phyloP scores from a whole-genome alignment of 257 asterid genomes.

The Agastache rugosa region DNA sequence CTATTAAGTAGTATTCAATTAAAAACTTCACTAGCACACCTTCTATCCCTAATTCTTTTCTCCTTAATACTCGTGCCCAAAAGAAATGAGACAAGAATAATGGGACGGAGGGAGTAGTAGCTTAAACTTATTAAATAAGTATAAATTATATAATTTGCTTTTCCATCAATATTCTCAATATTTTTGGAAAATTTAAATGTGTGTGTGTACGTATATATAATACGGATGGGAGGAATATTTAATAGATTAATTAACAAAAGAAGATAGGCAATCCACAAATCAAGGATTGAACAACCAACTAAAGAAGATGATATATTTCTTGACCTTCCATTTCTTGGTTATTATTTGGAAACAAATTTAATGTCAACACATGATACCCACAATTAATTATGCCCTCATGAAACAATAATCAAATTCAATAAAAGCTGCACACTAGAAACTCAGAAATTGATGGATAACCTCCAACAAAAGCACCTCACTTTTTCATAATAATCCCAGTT shows the following conservation, averaged over 20 bases:
- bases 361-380: background rate
- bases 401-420: background rate
- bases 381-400: background rate
- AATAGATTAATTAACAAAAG: background rate
- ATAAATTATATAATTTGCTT: too few species aligned
- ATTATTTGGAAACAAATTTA: background rate
- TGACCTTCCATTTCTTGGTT: background rate
- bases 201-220: too few species aligned
- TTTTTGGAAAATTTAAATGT: too few species aligned
- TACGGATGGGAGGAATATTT: too few species aligned
- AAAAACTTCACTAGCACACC: too few species aligned
- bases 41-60: too few species aligned
- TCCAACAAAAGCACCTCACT: background rate
- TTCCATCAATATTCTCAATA: too few species aligned
- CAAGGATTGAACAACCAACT: constrained; percentile 13
- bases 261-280: constrained; percentile 8
- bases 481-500: background rate
- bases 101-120: too few species aligned
- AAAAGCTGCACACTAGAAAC: constrained; percentile 4
- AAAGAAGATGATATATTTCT: background rate
- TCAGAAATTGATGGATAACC: constrained; percentile 33
- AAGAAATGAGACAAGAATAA: too few species aligned
- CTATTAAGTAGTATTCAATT: too few species aligned
- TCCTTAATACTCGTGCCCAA: too few species aligned
- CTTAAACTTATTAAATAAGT: too few species aligned